These are phyloP conservation scores for Pythium myriotylum DNA, from an alignment of 352 stramenopile species.

Conservation along the genomic window DNA sequence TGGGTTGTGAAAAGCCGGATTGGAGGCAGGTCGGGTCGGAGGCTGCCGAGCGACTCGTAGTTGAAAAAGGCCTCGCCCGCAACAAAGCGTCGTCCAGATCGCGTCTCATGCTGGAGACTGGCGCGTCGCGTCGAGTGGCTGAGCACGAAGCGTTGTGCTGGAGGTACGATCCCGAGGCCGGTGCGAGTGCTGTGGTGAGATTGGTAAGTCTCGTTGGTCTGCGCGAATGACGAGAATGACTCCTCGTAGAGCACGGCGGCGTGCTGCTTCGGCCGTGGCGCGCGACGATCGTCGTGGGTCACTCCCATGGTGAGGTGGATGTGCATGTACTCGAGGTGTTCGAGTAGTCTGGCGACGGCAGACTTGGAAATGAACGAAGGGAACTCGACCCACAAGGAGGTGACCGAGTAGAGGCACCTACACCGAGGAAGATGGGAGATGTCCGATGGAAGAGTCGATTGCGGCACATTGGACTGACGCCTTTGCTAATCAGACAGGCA, in stretches of 20 bases:
- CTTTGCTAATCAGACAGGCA: no score
- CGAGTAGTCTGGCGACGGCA: no score
- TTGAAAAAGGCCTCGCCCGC: slow-evolving; percentile 72
- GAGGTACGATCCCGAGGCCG: not conserved
- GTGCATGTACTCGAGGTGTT: not conserved
- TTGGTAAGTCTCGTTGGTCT: not conserved
- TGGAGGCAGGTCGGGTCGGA: slow-evolving; percentile 42
- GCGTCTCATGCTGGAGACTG: not conserved
- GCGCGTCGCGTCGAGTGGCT: not conserved
- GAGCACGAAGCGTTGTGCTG: not conserved
- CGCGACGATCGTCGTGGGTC: not conserved
- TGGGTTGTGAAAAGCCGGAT: slow-evolving; percentile 38
- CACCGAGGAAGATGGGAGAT: no score
- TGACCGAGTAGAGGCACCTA: no score
- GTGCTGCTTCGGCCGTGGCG: not conserved
- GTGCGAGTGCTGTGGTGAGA: not conserved
- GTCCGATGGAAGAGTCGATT: no score
- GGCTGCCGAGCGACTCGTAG: slow-evolving; percentile 57
- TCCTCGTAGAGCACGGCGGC: not conserved
- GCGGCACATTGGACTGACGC: no score
- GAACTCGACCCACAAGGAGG: no score
- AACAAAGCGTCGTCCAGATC: slow-evolving; percentile 39
- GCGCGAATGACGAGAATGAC: no score
- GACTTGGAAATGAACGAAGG: no score
- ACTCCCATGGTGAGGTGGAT: not conserved